These are phyloP conservation scores for Datisca glomerata DNA, from an alignment of 306 rosid species.

Conservation along the genomic window DNA sequence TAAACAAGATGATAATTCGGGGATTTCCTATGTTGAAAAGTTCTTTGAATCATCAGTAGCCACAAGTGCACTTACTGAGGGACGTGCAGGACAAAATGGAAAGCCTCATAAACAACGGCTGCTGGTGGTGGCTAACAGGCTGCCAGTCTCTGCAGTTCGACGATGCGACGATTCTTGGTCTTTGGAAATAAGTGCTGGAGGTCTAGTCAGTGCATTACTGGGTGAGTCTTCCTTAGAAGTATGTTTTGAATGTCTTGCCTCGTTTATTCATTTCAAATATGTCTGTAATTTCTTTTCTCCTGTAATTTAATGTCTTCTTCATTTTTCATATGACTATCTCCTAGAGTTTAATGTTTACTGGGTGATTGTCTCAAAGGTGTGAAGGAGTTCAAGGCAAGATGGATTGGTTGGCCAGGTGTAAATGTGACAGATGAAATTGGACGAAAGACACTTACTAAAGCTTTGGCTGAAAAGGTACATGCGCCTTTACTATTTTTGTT, in stretches of 20 bases:
- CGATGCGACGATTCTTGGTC: constrained; percentile 82
- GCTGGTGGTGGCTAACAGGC: constrained; percentile 86
- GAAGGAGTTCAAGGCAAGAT: constrained; percentile 75
- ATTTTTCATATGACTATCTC: constrained; percentile 2
- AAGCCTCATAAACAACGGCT: constrained; percentile 49
- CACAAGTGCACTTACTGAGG: constrained; percentile 21
- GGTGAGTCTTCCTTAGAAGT: constrained; percentile 34
- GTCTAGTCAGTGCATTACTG: constrained; percentile 74
- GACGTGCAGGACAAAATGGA: constrained; percentile 29
- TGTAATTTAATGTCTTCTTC: background rate
- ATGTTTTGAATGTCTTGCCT: background rate
- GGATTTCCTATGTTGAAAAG: constrained; percentile 15
- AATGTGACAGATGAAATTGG: constrained; percentile 80
- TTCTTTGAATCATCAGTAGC: constrained; percentile 35
- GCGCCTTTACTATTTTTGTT: background rate
- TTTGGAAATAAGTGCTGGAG: constrained; percentile 81
- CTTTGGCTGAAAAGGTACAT: constrained; percentile 73
- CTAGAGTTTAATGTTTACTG: constrained; percentile 12
- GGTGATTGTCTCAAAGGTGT: constrained; percentile 41
- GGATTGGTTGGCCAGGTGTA: constrained; percentile 98
- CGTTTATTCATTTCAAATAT: background rate
- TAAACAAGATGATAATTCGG: constrained; percentile 41
- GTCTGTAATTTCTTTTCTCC: background rate
- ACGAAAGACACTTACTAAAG: constrained; percentile 73
- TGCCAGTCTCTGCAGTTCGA: constrained; percentile 82